These are phyloP conservation scores for Fraxinus baroniana DNA, from an alignment of 305 asterid genomes.

Conservation along the genomic window DNA sequence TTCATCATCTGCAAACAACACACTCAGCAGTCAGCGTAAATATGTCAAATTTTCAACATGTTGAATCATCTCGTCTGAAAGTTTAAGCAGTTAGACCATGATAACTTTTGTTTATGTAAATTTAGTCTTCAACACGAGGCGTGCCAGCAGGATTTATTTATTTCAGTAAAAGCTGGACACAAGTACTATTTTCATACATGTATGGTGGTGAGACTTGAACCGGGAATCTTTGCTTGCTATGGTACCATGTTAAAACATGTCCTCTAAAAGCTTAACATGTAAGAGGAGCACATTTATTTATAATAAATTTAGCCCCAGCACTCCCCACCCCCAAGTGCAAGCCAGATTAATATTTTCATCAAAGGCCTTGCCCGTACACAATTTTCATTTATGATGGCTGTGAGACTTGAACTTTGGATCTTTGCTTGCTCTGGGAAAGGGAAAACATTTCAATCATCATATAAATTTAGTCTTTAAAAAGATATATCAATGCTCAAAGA, in stretches of 20 bases:
- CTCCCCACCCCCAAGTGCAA: neutral
- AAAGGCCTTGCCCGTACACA: neutral
- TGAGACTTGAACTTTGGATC: neutral
- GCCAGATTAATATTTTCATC: neutral
- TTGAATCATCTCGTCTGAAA: neutral
- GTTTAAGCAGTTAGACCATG: neutral
- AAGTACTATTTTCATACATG: neutral
- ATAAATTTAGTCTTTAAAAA: neutral
- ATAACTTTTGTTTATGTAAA: neutral
- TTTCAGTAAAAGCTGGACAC: neutral
- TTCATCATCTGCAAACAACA: slow-evolving; percentile 78
- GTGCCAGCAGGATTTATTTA: neutral
- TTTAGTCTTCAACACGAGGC: neutral
- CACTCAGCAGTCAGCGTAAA: slow-evolving; percentile 12
- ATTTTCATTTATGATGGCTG: neutral
- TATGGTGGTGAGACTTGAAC: neutral
- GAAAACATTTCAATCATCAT: neutral
- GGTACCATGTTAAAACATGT: neutral
- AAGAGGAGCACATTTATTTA: neutral
- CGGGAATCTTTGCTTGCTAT: neutral
- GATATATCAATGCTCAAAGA: slow-evolving; percentile 20
- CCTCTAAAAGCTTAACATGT: neutral
- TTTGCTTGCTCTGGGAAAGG: neutral
- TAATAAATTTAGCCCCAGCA: neutral
- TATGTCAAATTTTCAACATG: slow-evolving; percentile 10